phyloP scores from a whole-genome alignment of 306 rosid genomes.

The Castanea sativa region DNA sequence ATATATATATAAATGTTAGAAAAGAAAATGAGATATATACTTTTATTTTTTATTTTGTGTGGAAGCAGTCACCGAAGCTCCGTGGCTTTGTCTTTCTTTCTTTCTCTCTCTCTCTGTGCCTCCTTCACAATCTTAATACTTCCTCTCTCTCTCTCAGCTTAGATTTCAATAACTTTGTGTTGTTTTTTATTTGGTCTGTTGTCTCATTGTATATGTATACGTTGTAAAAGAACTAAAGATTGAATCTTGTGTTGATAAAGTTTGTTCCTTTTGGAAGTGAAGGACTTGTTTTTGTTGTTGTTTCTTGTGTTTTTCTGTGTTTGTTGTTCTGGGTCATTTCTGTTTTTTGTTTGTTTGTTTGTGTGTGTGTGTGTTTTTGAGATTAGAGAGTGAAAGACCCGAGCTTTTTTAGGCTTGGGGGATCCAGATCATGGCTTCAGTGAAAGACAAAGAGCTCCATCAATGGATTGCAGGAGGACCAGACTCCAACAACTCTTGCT shows the following conservation, averaged over 20 bases:
- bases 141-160: slow-evolving; percentile 17
- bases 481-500: slow-evolving; percentile 37
- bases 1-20: neutral
- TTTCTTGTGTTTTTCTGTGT: neutral
- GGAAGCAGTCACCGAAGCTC: slow-evolving; percentile 55
- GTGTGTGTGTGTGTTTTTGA: slow-evolving; percentile 14
- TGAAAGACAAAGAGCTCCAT: slow-evolving; percentile 35
- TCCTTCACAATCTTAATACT: slow-evolving; percentile 43
- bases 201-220: slow-evolving; percentile 32
- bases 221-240: slow-evolving; percentile 25
- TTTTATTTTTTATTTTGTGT: slow-evolving; percentile 38
- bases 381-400: slow-evolving; percentile 27
- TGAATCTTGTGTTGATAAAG: slow-evolving; percentile 32
- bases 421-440: slow-evolving; percentile 60
- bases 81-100: slow-evolving; percentile 31
- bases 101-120: slow-evolving; percentile 28
- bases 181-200: neutral
- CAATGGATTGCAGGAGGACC: slow-evolving; percentile 35
- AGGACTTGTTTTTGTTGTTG: slow-evolving; percentile 12
- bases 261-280: slow-evolving; percentile 34
- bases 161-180: slow-evolving; percentile 13
- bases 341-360: neutral
- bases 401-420: slow-evolving; percentile 60
- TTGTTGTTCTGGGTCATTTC: neutral
- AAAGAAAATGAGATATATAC: neutral